These are phyloP conservation scores for Fusarium clavum DNA, from an alignment of 2,329 filamentous ascomycete species.

Conservation along the genomic window DNA sequence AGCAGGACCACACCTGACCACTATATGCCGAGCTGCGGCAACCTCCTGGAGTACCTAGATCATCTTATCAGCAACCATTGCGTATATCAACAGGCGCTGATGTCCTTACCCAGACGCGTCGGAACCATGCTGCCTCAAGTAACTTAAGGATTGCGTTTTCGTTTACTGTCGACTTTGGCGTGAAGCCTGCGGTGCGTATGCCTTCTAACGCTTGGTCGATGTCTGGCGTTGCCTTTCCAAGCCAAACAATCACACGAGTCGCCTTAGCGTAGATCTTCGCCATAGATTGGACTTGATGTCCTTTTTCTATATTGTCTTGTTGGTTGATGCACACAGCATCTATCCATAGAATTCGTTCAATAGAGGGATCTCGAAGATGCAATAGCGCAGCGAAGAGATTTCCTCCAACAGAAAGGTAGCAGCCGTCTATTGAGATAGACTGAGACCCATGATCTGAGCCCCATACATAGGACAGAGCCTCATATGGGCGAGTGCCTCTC, in stretches of 20 bases:
- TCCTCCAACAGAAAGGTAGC: rapidly evolving
- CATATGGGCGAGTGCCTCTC: not conserved
- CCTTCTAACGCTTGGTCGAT: not conserved
- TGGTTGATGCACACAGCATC: not conserved
- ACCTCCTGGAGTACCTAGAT: not conserved
- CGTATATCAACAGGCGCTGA: no score
- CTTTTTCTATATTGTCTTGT: not conserved
- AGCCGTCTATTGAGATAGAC: not conserved
- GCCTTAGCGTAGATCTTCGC: not conserved
- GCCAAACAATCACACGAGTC: not conserved
- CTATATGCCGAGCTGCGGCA: not conserved
- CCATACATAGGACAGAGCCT: not conserved
- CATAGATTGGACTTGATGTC: not conserved
- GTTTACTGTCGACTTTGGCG: rapidly evolving
- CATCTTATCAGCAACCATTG: not conserved
- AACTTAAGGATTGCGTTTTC: rapidly evolving
- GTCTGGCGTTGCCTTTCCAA: not conserved
- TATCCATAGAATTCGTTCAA: not conserved
- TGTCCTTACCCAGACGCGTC: not conserved
- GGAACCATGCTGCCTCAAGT: not conserved
- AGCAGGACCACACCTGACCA: not conserved
- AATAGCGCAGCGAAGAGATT: not conserved
- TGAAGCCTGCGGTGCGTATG: not conserved
- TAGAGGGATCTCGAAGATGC: not conserved
- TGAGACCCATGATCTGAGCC: not conserved